A percentile compares a stretch with the other conserved stretches of the same genome.
phyloP scores from a whole-genome alignment of 2,329 filamentous ascomycete species.

The Clarireedia paspali region DNA sequence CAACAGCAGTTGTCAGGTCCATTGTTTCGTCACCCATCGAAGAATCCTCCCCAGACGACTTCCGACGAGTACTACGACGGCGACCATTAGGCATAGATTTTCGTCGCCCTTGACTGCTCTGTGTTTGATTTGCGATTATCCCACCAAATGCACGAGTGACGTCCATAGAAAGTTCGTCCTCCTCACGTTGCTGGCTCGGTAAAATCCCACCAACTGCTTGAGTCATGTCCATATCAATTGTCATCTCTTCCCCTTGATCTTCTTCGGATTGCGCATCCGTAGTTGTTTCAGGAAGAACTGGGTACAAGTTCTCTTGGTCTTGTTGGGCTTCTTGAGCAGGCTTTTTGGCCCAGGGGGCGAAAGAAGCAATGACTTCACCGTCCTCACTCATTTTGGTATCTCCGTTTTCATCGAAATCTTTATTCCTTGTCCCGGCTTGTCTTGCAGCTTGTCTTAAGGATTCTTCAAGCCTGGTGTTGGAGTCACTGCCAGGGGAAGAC shows the following conservation, averaged over 20 bases:
- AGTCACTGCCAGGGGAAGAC: constrained; percentile 51
- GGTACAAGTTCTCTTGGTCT: constrained; percentile 43
- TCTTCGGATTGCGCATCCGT: constrained; percentile 16
- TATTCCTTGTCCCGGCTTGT: constrained; percentile 66
- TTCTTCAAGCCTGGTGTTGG: constrained; percentile 68
- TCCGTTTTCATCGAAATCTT: constrained; percentile 45
- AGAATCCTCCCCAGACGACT: constrained; percentile 27
- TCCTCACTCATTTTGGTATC: constrained; percentile 44
- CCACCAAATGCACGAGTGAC: constrained; percentile 77
- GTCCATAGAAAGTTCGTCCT: constrained; percentile 76
- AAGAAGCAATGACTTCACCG: constrained; percentile 67
- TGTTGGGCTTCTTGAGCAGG: constrained; percentile 27
- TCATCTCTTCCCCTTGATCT: constrained; percentile 34
- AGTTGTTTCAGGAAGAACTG: constrained; percentile 33
- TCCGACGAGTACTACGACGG: constrained; percentile 31
- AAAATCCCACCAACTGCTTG: constrained; percentile 46
- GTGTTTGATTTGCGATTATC: constrained; percentile 46
- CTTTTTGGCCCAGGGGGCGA: constrained; percentile 64
- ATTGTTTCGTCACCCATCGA: constrained; percentile 35
- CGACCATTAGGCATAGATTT: constrained; percentile 27
- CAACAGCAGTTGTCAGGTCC: constrained; percentile 50
- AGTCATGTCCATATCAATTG: constrained; percentile 53
- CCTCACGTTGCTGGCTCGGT: constrained; percentile 24
- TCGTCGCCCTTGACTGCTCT: constrained; percentile 18
- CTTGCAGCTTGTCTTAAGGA: constrained; percentile 68